These are phyloP conservation scores for Salvia miltiorrhiza DNA, from an alignment of 257 asterid genomes.

Conservation along the genomic window DNA sequence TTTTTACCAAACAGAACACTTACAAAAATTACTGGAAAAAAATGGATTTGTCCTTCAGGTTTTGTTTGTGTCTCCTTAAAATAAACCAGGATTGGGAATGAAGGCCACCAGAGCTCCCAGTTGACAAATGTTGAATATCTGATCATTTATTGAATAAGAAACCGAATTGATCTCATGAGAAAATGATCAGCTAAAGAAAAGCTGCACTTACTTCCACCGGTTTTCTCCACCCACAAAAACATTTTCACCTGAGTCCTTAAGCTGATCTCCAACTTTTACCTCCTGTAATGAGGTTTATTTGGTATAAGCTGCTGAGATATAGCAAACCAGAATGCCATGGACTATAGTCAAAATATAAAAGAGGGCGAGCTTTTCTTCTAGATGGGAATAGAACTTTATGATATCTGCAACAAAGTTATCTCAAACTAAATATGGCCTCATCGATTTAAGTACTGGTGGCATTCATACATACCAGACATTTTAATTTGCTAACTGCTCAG, in stretches of 20 bases:
- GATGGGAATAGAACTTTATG: neutral
- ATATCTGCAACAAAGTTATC: too few relatives aligned
- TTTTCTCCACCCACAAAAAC: conserved; percentile 91
- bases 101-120: conserved; percentile 99
- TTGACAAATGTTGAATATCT: conserved; percentile 86
- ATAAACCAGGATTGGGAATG: conserved; percentile 82
- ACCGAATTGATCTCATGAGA: conserved; percentile 7
- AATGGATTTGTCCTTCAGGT: conserved; percentile 83
- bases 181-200: neutral
- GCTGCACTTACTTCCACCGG: conserved; percentile 86
- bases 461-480: neutral
- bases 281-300: conserved; percentile 45
- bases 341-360: neutral
- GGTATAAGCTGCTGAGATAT: neutral
- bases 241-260: conserved; percentile 83
- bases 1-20: conserved; percentile 28
- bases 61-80: conserved; percentile 91
- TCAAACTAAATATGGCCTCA: neutral
- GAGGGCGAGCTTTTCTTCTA: too few relatives aligned
- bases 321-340: neutral
- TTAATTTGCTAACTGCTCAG: neutral
- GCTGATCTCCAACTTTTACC: conserved; percentile 82
- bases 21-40: conserved; percentile 78
- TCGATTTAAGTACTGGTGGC: neutral
- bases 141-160: conserved; percentile 5